Evolutionary conservation across 2,329 filamentous ascomycete genomes (phyloP), one percentile per base, ranked within the genome.

Genomic region (Fusarium bactridioides): DNA sequence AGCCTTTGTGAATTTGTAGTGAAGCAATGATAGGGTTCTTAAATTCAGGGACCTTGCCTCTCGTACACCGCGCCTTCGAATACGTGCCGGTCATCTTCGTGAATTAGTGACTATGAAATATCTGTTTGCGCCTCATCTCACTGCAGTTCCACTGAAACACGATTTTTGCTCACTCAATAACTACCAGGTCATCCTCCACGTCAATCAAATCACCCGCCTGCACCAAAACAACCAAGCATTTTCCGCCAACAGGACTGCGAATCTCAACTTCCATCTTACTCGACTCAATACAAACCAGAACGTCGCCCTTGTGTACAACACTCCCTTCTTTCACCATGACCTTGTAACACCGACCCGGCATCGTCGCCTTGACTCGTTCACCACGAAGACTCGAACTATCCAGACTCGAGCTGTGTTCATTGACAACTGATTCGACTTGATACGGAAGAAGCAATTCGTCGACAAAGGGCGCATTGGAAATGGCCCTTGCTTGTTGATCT

Each of bases 251-350:
- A 2, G 76, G 77, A 43, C 79, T 80, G n/a, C 67, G 72, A 55
- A 82, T 79, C 47, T 80, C 77, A n/a, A 82, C 69, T 56, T 81
- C 80, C 80, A 82, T 82, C 75, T 82, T 82, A 57, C 79, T 81
- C n/a, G 80, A 81, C 64, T 82, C 80, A 27, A 82, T 73, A 69
- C 72, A 81, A 19, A 80, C 79, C 48, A 81, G 27, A 10, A 77
- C 59, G 29, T 81, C 80, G 10, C 77, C 80, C 29, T 78, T 73
- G 16, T 72, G 54, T 5, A 81, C 76, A 15, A 55, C 35, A 9
- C 75, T 70, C 2, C 74, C 76, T 27, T 76, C 73, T 40, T 71
- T 69, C 10, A 79, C 80, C 27, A 72, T 53, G 29, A 80, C 78
- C 58, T 78, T 80, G 72, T 80, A 82, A 64, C 80, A 82, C 19